Percentiles rank a stretch among this genome's conserved stretches.
phyloP scores from a whole-genome alignment of 2,329 filamentous ascomycete species.

The Aspergillus cejpii region DNA sequence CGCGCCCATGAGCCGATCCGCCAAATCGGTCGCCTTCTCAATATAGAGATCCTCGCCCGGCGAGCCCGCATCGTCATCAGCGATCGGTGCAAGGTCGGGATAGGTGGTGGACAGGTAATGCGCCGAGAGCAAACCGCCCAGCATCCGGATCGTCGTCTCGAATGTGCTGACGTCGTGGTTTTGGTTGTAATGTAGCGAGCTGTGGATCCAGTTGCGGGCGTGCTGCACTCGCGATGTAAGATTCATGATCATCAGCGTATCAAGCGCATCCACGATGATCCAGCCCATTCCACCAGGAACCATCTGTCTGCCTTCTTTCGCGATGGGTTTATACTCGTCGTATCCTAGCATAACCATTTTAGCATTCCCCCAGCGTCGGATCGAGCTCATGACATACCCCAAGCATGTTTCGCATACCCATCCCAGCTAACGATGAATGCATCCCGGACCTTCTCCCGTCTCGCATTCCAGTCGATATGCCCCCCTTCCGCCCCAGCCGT shows the following conservation, averaged over 20 bases:
- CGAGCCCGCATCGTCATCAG: constrained; percentile 63
- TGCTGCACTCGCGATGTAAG: constrained; percentile 76
- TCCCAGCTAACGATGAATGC: constrained; percentile 90
- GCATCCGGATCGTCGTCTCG: constrained; percentile 95
- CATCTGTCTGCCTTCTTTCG: constrained; percentile 77
- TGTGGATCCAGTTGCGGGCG: constrained; percentile 82
- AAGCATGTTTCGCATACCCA: constrained; percentile 84
- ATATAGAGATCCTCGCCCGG: constrained; percentile 86
- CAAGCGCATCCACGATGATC: constrained; percentile 94
- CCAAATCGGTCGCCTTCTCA: constrained; percentile 90
- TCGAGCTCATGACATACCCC: constrained; percentile 59
- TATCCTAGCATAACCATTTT: constrained; percentile 22
- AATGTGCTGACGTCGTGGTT: constrained; percentile 96
- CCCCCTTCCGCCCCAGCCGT: constrained; percentile 20
- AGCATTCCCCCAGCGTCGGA: constrained; percentile 14
- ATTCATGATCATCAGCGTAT: constrained; percentile 98
- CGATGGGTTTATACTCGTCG: constrained; percentile 80
- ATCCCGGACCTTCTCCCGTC: constrained; percentile 76
- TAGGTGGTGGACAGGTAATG: constrained; percentile 87
- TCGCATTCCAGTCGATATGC: constrained; percentile 64
- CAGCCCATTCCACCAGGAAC: constrained; percentile 82
- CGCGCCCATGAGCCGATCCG: constrained; percentile 76
- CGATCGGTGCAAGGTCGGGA: constrained; percentile 68
- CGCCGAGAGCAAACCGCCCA: constrained; percentile 84
- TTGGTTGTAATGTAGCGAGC: constrained; percentile 76